A percentile compares a stretch with the other conserved stretches of the same genome.
phyloP scores from a whole-genome alignment of 768 basidiomycete species.

The Tephrocybe sp. region DNA sequence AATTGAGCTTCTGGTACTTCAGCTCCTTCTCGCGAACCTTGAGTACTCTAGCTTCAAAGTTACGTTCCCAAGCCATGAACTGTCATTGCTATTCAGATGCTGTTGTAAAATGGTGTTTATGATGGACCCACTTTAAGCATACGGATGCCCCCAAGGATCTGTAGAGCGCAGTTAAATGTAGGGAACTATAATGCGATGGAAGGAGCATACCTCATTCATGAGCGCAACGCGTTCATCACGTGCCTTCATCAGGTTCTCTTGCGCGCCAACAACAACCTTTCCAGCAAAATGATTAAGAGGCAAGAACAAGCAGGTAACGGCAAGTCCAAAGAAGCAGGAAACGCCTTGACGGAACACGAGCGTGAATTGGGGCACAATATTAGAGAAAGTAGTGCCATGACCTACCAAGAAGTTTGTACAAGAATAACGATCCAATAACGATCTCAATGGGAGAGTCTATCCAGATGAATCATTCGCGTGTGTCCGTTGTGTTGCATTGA shows the following conservation, averaged over 20 bases:
- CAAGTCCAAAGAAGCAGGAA: conserved; percentile 76
- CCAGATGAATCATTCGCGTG: neutral
- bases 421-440: conserved; percentile 65
- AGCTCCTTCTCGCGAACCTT: conserved; percentile 79
- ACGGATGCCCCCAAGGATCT: conserved; percentile 85
- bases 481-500: neutral
- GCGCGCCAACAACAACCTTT: conserved; percentile 71
- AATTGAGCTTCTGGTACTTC: conserved; percentile 82
- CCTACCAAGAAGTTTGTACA: conserved; percentile 74
- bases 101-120: neutral
- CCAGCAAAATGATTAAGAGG: conserved; percentile 86
- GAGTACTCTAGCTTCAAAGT: conserved; percentile 74
- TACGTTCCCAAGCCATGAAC: conserved; percentile 96
- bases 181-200: neutral
- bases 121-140: conserved; percentile 67
- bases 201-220: conserved; percentile 67
- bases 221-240: conserved; percentile 86
- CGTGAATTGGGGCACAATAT: neutral
- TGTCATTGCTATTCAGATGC: conserved; percentile 20
- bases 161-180: neutral
- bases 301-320: conserved; percentile 64
- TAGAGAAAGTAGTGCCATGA: conserved; percentile 11
- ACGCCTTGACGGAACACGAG: conserved; percentile 33
- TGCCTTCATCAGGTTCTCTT: conserved; percentile 88
- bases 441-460: conserved; percentile 79